A percentile compares a stretch with the other conserved stretches of the same genome.
Evolutionary conservation across 805 yeast genomes (phyloP).

Genomic region (Candida dajiaensis): DNA sequence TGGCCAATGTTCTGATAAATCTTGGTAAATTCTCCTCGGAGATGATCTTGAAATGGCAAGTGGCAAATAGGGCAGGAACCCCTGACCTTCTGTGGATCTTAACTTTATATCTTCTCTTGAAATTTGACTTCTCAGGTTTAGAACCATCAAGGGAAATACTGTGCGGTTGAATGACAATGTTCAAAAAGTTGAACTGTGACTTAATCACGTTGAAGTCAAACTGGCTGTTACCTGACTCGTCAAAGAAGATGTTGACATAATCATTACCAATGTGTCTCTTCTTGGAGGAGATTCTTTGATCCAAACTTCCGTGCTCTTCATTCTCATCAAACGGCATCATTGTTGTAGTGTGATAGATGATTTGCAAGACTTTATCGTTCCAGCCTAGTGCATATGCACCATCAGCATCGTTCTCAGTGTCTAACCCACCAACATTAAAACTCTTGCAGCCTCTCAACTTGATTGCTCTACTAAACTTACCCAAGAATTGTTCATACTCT

Average conservation of each 20-base stretch:
- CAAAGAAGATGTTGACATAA: slow-evolving; percentile 74
- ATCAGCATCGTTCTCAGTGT: slow-evolving; percentile 59
- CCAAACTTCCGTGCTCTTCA: slow-evolving; percentile 37
- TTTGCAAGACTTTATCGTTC: slow-evolving; percentile 64
- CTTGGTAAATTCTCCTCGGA: slow-evolving; percentile 52
- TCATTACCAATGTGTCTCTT: slow-evolving; percentile 86
- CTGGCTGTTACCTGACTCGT: slow-evolving; percentile 55
- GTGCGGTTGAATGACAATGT: slow-evolving; percentile 70
- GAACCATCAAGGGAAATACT: slow-evolving; percentile 22
- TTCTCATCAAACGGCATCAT: slow-evolving; percentile 57
- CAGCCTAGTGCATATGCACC: slow-evolving; percentile 73
- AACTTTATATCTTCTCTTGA: slow-evolving; percentile 47
- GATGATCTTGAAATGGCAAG: slow-evolving; percentile 69
- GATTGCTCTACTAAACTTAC: slow-evolving; percentile 55
- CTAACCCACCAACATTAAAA: slow-evolving; percentile 74
- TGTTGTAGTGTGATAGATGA: slow-evolving; percentile 75
- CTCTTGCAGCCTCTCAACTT: slow-evolving; percentile 47
- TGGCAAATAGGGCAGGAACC: slow-evolving; percentile 71
- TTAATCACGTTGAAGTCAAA: slow-evolving; percentile 67
- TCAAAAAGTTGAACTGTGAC: slow-evolving; percentile 79
- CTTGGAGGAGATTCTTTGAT: slow-evolving; percentile 41
- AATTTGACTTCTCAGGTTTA: slow-evolving; percentile 10
- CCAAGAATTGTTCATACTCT: slow-evolving; percentile 54
- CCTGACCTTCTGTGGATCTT: slow-evolving; percentile 60
- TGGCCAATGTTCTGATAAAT: slow-evolving; percentile 60